Base-by-base conservation (phyloP, 1,284 basidiomycete species). In the Cutaneotrichosporon sp. region DNA sequence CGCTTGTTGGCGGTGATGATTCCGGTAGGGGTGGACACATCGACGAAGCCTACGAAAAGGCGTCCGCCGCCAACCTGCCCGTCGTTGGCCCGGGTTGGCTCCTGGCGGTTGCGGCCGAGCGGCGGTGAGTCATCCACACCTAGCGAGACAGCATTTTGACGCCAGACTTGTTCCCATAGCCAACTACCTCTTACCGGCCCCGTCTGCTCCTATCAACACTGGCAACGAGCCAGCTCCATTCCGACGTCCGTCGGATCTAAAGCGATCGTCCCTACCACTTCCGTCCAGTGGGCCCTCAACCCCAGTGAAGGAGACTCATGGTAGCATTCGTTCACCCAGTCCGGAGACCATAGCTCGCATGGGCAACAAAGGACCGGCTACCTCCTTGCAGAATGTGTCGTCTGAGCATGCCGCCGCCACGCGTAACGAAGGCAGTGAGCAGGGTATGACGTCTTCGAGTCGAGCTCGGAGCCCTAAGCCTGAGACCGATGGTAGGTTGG, bases 31-130 rank as follows among this genome's bases (percentile, higher is more conserved):
- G 66, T 4, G 68, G 66, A 8, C 49, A 55, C 26, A 59, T 64
- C 35, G 72, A 62, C 85, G 88, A 87, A 4, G 89, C 90, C 64
- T 96, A 96, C 70, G 90, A 93, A 70, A 83, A 90, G 35, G 92
- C 92, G 1, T 74, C 92, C 48, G 88, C 91, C 70, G 79, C 90
- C 46, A 92, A 88, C 56, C 88, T 94, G 57, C 90, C 91, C 0
- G 83, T 94, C 33, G 88, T 93, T 1, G 87, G 90, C 62, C 90
- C 90, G 0, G 84, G 86, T 38, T 94, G 91, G 90, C 81, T 93
- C 61, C 70, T 92, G 21, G 89, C 90, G 1, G 93, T 91, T 66
- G 83, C 87, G 47, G 70, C 81, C 0, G 87, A 90, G 68, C 85
- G 85, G 68, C 86, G 84, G 88, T 90, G 60, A 63, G 84, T 76